A percentile compares a stretch with the other conserved stretches of the same genome.
Evolutionary conservation across 1,284 basidiomycete species (phyloP).

Genomic region (Hypsizygus ulmarius): DNA sequence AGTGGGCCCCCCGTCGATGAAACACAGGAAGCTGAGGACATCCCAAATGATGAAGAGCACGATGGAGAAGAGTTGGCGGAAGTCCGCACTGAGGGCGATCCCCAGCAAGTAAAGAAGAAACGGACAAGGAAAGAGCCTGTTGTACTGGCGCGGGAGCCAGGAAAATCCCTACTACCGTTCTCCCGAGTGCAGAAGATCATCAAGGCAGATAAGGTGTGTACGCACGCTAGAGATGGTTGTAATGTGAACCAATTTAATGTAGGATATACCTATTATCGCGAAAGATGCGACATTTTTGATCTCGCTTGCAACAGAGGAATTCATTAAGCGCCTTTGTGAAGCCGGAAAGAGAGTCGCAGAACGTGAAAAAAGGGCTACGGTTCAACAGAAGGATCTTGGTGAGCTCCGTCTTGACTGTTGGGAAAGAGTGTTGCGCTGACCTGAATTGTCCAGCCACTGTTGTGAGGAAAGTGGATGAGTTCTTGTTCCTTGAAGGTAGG

Average conservation of each 20-base stretch:
- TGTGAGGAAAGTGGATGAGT: constrained; percentile 66
- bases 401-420: constrained; percentile 17
- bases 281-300: constrained; percentile 73
- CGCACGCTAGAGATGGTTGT: not conserved
- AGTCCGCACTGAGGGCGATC: constrained; percentile 11
- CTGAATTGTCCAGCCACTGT: constrained; percentile 46
- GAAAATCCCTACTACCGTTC: constrained; percentile 68
- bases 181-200: constrained; percentile 75
- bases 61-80: constrained; percentile 8
- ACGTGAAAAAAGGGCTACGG: constrained; percentile 60
- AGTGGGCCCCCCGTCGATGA: constrained; percentile 1
- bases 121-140: constrained; percentile 29
- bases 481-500: constrained; percentile 66
- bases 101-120: constrained; percentile 26
- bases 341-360: constrained; percentile 60
- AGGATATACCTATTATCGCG: constrained; percentile 74
- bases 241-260: not conserved
- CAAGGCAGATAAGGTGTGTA: constrained; percentile 70
- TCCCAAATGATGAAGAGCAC: constrained; percentile 4
- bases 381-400: constrained; percentile 74
- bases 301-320: constrained; percentile 75
- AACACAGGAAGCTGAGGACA: constrained; percentile 10
- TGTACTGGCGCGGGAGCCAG: constrained; percentile 43
- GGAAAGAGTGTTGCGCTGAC: not conserved
- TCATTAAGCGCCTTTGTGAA: constrained; percentile 62